phyloP scores from a whole-genome alignment of 495 filamentous ascomycete species.

The Annulohypoxylon stygium region DNA sequence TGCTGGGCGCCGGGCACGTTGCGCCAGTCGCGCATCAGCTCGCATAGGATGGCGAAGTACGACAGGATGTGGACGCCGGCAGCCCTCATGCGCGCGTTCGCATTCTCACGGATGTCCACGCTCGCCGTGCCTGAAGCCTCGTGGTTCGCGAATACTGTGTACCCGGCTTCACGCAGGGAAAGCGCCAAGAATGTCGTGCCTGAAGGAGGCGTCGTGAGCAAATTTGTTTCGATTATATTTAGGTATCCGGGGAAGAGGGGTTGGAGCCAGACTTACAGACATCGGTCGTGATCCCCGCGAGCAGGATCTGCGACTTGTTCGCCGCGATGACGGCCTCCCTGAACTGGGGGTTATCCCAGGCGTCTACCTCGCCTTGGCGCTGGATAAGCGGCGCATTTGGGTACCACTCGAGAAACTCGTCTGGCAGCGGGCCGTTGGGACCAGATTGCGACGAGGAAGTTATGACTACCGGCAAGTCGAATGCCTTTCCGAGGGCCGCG shows the following conservation, averaged over 20 bases:
- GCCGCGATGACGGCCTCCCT: slow-evolving; percentile 72
- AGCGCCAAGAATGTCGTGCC: slow-evolving; percentile 79
- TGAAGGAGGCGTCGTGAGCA: slow-evolving; percentile 21
- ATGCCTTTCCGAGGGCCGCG: slow-evolving; percentile 73
- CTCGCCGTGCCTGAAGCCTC: slow-evolving; percentile 71
- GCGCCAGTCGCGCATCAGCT: slow-evolving; percentile 86
- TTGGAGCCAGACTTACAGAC: slow-evolving; percentile 66
- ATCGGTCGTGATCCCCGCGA: slow-evolving; percentile 81
- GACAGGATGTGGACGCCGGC: slow-evolving; percentile 76
- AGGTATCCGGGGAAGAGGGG: not conserved
- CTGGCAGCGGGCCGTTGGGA: slow-evolving; percentile 78
- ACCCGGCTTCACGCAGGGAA: slow-evolving; percentile 77
- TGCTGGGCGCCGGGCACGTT: slow-evolving; percentile 72
- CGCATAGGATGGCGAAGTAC: slow-evolving; percentile 75
- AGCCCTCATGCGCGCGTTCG: slow-evolving; percentile 74
- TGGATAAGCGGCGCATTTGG: slow-evolving; percentile 75
- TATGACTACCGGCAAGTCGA: slow-evolving; percentile 76
- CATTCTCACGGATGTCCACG: slow-evolving; percentile 59
- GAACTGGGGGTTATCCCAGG: slow-evolving; percentile 84
- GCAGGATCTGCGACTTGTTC: slow-evolving; percentile 76
- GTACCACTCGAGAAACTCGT: slow-evolving; percentile 77
- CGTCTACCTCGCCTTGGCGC: slow-evolving; percentile 81
- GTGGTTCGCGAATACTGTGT: slow-evolving; percentile 81
- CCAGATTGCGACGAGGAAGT: slow-evolving; percentile 74
- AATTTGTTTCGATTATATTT: not conserved